Conservation (phyloP, 2,329 filamentous ascomycete species). For the Venturia pyrina region DNA sequence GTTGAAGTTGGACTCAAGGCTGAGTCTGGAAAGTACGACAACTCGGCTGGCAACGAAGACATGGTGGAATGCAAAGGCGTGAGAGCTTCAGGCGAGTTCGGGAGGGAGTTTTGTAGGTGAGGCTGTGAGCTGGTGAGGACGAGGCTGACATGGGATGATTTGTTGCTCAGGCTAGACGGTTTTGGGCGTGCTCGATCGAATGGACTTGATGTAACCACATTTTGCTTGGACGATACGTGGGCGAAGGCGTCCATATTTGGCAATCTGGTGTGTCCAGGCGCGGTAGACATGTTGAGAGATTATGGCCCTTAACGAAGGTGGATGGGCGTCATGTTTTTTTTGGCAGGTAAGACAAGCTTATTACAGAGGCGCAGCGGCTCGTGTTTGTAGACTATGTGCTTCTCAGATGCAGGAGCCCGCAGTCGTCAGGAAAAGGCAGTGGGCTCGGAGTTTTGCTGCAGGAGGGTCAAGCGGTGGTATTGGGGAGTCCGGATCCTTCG, state of each 20-base stretch:
- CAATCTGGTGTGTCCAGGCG: not conserved
- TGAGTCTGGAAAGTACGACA: slow-evolving; percentile 62
- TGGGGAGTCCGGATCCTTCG: not conserved
- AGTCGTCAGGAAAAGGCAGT: not conserved
- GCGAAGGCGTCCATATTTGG: not conserved
- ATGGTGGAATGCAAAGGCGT: slow-evolving; percentile 46
- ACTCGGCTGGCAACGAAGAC: slow-evolving; percentile 41
- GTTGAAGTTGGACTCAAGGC: slow-evolving; percentile 51
- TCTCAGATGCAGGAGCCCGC: not conserved
- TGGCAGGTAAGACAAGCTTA: not conserved
- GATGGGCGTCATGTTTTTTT: not conserved
- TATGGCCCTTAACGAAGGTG: not conserved
- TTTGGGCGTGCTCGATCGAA: slow-evolving; percentile 9
- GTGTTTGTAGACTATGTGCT: not conserved
- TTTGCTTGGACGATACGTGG: not conserved
- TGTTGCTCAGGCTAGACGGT: slow-evolving; percentile 16
- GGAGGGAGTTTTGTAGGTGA: slow-evolving; percentile 43
- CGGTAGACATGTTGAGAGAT: slow-evolving; percentile 2
- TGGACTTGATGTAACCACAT: slow-evolving; percentile 11
- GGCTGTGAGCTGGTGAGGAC: slow-evolving; percentile 6
- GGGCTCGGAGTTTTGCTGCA: not conserved
- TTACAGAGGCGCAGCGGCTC: not conserved
- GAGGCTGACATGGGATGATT: slow-evolving; percentile 11
- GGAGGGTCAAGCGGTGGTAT: not conserved
- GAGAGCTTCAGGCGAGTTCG: slow-evolving; percentile 56